Base-by-base conservation (phyloP, 2,329 filamentous ascomycete genomes). In the Fusarium circinatum region DNA sequence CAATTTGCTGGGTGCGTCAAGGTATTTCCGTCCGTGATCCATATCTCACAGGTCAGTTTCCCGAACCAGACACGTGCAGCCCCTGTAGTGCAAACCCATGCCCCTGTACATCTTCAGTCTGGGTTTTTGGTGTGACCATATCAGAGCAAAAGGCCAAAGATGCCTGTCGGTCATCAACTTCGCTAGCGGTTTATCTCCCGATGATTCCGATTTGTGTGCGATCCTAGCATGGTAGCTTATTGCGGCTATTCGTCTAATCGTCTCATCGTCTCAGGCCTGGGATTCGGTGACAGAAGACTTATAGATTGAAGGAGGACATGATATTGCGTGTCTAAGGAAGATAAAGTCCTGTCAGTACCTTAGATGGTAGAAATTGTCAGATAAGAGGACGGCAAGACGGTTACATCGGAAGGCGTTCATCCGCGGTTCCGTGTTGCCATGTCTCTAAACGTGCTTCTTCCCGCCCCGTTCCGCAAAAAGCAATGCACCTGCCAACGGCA, bases 41-140 rank as follows among this genome's bases (percentile, higher is more conserved):
- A 51, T 34, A 34, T 55, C 60, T 67, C 39, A 42, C 30, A 62
- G 54, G 64, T 18, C 34, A 49, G 32, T 65, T 75, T 67, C 75
- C 66, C 45, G 44, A 76, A 69, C 20, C 45, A 68, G 71, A 76
- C 51, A 69, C 56, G 55, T 73, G 73, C 73, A 77, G 62, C 42
- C 55, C 59, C 51, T 61, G 64, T 70, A 47, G 34, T 56, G 48
- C 48, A 28, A 69, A 54, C 66, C 70, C 70, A 58, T 69, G 58
- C 56, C 61, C 49, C 67, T 65, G 66, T 65, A 52, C 68, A 63
- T 68, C 59, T 67, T 58, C 14, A 54, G 61, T 69, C 51, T 65
- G 52, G 54, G 61, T 49, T 59, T 45, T 41, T 49, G 42, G 63
- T 70, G 55, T 44, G 47, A 55, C 56, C 36, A 54, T 26, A 52